These are phyloP conservation scores for Arthrobotrys iridis DNA, from an alignment of 2,329 filamentous ascomycete species.

Conservation along the genomic window DNA sequence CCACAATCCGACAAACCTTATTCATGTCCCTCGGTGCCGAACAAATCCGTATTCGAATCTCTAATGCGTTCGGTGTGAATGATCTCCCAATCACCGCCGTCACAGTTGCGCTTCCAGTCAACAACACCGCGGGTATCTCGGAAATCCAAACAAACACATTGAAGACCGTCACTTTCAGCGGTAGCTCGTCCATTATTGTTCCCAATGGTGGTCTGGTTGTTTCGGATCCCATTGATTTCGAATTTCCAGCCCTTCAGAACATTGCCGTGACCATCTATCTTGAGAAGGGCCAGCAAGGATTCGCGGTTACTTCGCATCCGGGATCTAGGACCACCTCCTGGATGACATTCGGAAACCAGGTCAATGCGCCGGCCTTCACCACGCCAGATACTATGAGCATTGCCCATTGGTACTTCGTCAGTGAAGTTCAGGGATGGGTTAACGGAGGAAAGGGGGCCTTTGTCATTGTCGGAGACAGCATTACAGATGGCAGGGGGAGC, in stretches of 20 bases:
- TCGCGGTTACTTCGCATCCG: constrained; percentile 71
- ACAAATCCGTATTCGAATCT: constrained; percentile 71
- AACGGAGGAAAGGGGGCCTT: constrained; percentile 64
- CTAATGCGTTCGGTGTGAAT: constrained; percentile 72
- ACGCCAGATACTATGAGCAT: constrained; percentile 58
- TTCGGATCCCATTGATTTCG: constrained; percentile 71
- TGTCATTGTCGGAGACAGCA: constrained; percentile 71
- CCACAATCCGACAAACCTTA: constrained; percentile 74
- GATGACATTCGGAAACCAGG: constrained; percentile 70
- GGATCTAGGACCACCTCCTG: constrained; percentile 72
- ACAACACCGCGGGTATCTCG: constrained; percentile 67
- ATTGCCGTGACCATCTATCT: constrained; percentile 71
- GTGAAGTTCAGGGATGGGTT: constrained; percentile 68
- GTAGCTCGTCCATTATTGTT: constrained; percentile 66
- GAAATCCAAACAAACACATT: constrained; percentile 67
- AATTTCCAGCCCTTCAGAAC: constrained; percentile 66
- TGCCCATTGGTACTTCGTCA: constrained; percentile 70
- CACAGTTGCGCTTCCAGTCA: constrained; percentile 68
- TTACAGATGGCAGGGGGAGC: constrained; percentile 72
- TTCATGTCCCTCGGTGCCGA: constrained; percentile 69
- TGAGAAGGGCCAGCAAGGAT: constrained; percentile 67
- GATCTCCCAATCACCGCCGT: constrained; percentile 71
- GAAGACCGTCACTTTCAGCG: constrained; percentile 69
- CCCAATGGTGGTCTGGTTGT: constrained; percentile 70
- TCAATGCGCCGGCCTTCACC: constrained; percentile 64